Evolutionary conservation across 805 yeast species (phyloP).

Genomic region (Candida methanosorbosa): DNA sequence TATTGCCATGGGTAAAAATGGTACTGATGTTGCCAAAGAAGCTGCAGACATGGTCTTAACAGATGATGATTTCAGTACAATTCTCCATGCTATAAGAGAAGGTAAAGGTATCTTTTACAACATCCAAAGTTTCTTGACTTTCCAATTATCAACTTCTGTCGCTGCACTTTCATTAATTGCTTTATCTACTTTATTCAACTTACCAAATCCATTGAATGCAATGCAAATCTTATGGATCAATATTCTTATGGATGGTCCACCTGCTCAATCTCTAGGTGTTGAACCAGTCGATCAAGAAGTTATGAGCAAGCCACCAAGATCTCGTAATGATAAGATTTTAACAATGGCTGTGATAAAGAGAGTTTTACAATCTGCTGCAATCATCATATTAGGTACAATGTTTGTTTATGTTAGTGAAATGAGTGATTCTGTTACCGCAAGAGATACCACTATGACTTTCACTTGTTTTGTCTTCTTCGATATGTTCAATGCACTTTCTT

Average conservation of each 20-base stretch:
- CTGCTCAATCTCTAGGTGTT: conserved; percentile 95
- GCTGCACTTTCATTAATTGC: conserved; percentile 92
- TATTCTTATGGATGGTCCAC: conserved; percentile 98
- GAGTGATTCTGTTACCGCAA: conserved; percentile 78
- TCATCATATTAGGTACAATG: conserved; percentile 80
- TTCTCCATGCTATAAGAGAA: conserved; percentile 87
- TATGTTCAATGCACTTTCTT: conserved; percentile 92
- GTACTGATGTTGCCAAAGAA: conserved; percentile 97
- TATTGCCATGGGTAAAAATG: conserved; percentile 86
- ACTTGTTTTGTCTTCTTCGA: conserved; percentile 94
- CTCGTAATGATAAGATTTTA: conserved; percentile 75
- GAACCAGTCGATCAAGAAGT: conserved; percentile 96
- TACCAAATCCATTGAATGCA: conserved; percentile 93
- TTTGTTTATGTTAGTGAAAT: conserved; percentile 81
- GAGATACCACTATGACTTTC: conserved; percentile 98
- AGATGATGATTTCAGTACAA: conserved; percentile 94
- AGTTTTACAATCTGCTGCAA: conserved; percentile 65
- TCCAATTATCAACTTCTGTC: conserved; percentile 91
- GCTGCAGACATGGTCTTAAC: conserved; percentile 97
- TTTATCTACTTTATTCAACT: conserved; percentile 72
- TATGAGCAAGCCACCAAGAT: conserved; percentile 94
- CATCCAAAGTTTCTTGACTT: conserved; percentile 89
- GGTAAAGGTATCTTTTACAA: conserved; percentile 96
- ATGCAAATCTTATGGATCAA: conserved; percentile 98
- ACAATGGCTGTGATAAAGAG: conserved; percentile 62